phyloP scores from a whole-genome alignment of 2,329 filamentous ascomycete genomes.

The Trichoderma simmonsii region DNA sequence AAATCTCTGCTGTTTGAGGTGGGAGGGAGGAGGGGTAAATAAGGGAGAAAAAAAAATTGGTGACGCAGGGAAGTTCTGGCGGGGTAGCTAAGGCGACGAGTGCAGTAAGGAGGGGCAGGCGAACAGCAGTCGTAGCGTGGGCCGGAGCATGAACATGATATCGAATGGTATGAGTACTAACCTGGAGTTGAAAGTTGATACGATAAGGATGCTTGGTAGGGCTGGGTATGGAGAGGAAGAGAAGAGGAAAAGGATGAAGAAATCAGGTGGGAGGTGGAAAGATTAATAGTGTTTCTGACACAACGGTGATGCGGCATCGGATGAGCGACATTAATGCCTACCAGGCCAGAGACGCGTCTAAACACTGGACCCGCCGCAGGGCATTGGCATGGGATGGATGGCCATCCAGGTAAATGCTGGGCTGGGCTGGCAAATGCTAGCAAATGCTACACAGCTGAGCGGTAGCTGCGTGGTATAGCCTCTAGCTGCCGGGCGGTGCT shows the following conservation, averaged over 20 bases:
- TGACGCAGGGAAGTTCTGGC: conserved; percentile 11
- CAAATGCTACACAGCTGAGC: not conserved
- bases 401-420: not conserved
- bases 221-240: conserved; percentile 4
- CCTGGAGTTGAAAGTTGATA: not conserved
- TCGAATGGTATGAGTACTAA: not conserved
- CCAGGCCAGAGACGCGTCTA: not conserved
- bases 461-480: not conserved
- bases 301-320: conserved; percentile 20
- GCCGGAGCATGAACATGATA: not conserved
- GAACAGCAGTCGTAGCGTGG: not conserved
- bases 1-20: conserved; percentile 16
- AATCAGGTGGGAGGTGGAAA: conserved; percentile 16
- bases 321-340: conserved; percentile 15
- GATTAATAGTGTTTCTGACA: conserved; percentile 17
- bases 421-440: not conserved
- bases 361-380: not conserved
- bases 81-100: conserved; percentile 16
- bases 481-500: not conserved
- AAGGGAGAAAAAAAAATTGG: conserved; percentile 22
- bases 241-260: conserved; percentile 3
- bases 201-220: not conserved
- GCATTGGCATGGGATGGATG: not conserved
- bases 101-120: not conserved
- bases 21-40: conserved; percentile 22